Conservation (phyloP, 257 asterid species). For the Fraxinus excelsior region DNA sequence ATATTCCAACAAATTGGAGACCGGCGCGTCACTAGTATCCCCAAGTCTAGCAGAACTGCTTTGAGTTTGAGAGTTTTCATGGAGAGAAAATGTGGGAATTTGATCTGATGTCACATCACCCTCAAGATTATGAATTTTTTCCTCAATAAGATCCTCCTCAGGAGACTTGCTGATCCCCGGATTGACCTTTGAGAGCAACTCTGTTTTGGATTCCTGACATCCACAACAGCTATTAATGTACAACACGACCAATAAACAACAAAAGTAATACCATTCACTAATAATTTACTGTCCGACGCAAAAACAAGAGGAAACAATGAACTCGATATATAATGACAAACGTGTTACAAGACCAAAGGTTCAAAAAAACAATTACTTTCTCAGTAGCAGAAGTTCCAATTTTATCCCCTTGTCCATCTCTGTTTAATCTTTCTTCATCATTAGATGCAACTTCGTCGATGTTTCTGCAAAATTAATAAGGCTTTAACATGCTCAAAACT, state of each 20-base stretch:
- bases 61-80: slow-evolving; percentile 51
- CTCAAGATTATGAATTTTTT: slow-evolving; percentile 42
- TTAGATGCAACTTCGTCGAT: slow-evolving; percentile 71
- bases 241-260: background rate
- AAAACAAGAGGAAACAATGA: slow-evolving; percentile 15
- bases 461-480: slow-evolving; percentile 57
- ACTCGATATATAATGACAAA: slow-evolving; percentile 14
- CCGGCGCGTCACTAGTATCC: slow-evolving; percentile 45
- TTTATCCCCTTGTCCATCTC: slow-evolving; percentile 47
- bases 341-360: slow-evolving; percentile 24
- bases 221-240: slow-evolving; percentile 27
- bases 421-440: slow-evolving; percentile 45
- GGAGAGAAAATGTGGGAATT: slow-evolving; percentile 72
- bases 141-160: slow-evolving; percentile 50
- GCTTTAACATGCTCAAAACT: slow-evolving; percentile 26
- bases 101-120: slow-evolving; percentile 62
- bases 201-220: slow-evolving; percentile 55
- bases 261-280: slow-evolving; percentile 5
- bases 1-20: slow-evolving; percentile 34
- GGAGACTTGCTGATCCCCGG: slow-evolving; percentile 41
- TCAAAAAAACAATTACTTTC: slow-evolving; percentile 47
- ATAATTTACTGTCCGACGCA: background rate
- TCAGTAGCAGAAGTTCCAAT: slow-evolving; percentile 54
- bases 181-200: slow-evolving; percentile 43
- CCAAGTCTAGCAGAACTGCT: slow-evolving; percentile 35